Conservation (phyloP, 2,329 filamentous ascomycete species). For the Aotearoamyces nothofagi region DNA sequence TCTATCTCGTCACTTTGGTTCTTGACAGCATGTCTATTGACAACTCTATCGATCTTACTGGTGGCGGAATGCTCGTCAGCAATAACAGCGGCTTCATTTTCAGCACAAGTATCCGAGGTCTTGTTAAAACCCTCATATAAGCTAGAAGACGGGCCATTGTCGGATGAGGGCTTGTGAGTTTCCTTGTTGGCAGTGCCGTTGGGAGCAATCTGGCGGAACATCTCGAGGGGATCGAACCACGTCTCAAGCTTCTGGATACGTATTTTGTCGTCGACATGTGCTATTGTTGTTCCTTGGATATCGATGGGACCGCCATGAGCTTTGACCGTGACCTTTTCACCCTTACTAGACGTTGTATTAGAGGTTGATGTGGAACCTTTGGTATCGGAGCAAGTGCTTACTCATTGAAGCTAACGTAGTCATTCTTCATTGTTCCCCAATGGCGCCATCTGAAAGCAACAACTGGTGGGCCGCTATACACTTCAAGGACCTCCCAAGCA, state of each 20-base stretch:
- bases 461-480: slow-evolving; percentile 47
- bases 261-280: slow-evolving; percentile 43
- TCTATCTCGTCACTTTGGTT: too few species aligned
- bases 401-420: slow-evolving; percentile 50
- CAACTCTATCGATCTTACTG: too few species aligned
- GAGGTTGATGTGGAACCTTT: too few species aligned
- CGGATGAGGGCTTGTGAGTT: too few species aligned
- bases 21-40: too few species aligned
- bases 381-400: slow-evolving; percentile 21
- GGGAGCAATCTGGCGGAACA: slow-evolving; percentile 49
- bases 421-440: slow-evolving; percentile 51
- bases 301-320: slow-evolving; percentile 46
- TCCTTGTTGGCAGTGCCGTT: slow-evolving; percentile 19
- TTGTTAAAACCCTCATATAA: too few species aligned
- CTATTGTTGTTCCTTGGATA: slow-evolving; percentile 47
- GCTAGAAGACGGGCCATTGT: too few species aligned
- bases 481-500: slow-evolving; percentile 55
- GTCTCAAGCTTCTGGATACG: slow-evolving; percentile 43
- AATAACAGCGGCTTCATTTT: too few species aligned
- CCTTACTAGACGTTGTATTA: slow-evolving; percentile 30
- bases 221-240: slow-evolving; percentile 50
- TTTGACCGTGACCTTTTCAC: slow-evolving; percentile 45
- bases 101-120: too few species aligned
- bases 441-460: slow-evolving; percentile 53
- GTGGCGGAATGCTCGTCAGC: too few species aligned